Evolutionary conservation across 176 grass and related monocot genomes (phyloP), one percentile per base, ranked within the genome.

Genomic region (Eleusine coracana): DNA sequence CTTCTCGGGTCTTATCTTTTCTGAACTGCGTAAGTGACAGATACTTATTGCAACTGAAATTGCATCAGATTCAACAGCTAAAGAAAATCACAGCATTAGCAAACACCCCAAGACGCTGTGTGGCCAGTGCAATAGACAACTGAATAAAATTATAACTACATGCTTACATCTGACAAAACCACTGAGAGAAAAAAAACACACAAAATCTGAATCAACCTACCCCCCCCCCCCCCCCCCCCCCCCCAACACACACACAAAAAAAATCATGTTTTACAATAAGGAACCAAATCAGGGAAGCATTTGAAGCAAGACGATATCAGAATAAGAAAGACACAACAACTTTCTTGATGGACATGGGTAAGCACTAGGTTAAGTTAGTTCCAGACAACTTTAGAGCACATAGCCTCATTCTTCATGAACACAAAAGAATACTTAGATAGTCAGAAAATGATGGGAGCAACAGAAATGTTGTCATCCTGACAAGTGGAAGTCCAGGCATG

Each of bases 1-100:
- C 87, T 98, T 98, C 83, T 98, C 95, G 74, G 95, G 92, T 88
- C 90, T 94, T 75, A 98, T 76, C 86, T 93, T 98, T 79, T 98
- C 95, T 86, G 91, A 92, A 77, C 95, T 98, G 82, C 72, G 87
- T 42, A 37, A 85, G 41, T 51, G 63, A 78, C 9, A 40, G 60
- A 75, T 29, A 42, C n/a, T 50, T 42, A 62, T 54, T 88, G 25
- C 36, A 68, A 75, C 14, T 68, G 10, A 68, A 20, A 38, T 16
- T 60, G 25, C 14, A 55, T 77, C 39, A 13, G 79, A 79, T 44
- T 77, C 65, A 67, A 39, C 34, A 83, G 51, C 67, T 76, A 66
- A 69, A 56, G 8, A 41, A 25, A 59, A 81, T 28, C 8, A 44
- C 10, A 18, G 66, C 49, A 58, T 37, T 28, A 70, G 36, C 49